Conservation (phyloP, 1,139 yeast genomes). For the Debaryomycetaceae sp. region DNA sequence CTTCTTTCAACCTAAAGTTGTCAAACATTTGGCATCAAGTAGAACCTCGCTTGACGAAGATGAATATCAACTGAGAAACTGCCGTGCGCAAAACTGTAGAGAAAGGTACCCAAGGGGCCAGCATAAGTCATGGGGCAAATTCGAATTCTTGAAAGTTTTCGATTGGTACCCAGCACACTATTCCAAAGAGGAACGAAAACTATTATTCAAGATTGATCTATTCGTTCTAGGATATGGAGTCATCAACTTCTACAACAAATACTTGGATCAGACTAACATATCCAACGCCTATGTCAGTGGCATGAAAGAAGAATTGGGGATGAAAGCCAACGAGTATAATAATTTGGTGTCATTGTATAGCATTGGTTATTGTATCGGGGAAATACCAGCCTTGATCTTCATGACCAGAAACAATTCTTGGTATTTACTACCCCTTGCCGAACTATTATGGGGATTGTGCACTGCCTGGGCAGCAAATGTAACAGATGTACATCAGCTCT, state of each 20-base stretch:
- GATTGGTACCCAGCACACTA: constrained; percentile 1
- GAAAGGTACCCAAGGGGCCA: neutral
- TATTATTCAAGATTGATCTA: constrained; percentile 23
- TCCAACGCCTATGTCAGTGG: constrained; percentile 30
- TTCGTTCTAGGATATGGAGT: constrained; percentile 24
- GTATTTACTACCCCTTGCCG: constrained; percentile 20
- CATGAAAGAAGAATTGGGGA: constrained; percentile 20
- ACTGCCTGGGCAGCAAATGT: constrained; percentile 20
- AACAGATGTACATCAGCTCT: constrained; percentile 14
- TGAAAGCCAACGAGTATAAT: constrained; percentile 25
- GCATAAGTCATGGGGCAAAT: neutral
- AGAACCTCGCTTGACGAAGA: neutral
- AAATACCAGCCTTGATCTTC: constrained; percentile 8
- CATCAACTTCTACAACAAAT: constrained; percentile 11
- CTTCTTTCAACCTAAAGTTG: neutral
- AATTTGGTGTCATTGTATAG: constrained; percentile 22
- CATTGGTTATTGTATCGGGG: neutral
- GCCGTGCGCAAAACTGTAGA: neutral
- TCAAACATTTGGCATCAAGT: neutral
- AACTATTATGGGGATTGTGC: constrained; percentile 22
- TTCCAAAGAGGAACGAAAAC: constrained; percentile 15
- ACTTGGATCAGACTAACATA: constrained; percentile 18
- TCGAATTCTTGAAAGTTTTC: neutral
- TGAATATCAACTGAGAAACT: neutral
- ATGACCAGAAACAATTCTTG: constrained; percentile 20